Evolutionary conservation across 305 asterid species (phyloP).

Genomic region (Fraxinus paxiana): DNA sequence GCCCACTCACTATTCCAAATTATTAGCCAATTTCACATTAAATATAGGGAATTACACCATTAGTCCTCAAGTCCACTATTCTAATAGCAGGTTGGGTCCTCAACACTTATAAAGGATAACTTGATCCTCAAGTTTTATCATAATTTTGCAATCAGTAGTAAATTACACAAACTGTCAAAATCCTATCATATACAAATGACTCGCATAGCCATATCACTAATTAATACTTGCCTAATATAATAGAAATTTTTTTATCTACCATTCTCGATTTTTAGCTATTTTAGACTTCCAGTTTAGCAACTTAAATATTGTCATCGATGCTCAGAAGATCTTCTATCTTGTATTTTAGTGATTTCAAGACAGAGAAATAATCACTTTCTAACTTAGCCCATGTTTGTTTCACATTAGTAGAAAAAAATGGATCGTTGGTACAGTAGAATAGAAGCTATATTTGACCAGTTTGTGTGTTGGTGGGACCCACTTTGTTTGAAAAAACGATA

Average conservation of each 20-base stretch:
- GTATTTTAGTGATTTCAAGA: not conserved
- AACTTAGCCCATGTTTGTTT: not conserved
- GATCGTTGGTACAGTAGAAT: too few relatives aligned
- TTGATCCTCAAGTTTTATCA: not conserved
- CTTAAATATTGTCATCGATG: not conserved
- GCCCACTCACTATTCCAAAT: conserved; percentile 25
- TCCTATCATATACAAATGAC: not conserved
- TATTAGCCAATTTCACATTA: conserved; percentile 12
- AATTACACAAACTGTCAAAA: not conserved
- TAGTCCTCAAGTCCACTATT: not conserved
- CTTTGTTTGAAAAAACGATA: too few relatives aligned
- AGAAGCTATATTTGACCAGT: too few relatives aligned
- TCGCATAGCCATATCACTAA: not conserved
- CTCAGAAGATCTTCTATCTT: not conserved
- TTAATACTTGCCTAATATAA: not conserved
- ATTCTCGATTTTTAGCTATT: not conserved
- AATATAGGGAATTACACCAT: not conserved
- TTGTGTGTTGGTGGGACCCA: too few relatives aligned
- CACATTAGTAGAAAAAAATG: too few relatives aligned
- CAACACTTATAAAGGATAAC: not conserved
- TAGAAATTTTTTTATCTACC: not conserved
- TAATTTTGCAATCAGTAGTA: not conserved
- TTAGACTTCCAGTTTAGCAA: not conserved
- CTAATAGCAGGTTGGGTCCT: not conserved
- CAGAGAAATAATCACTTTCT: not conserved